Evolutionary conservation across 2,329 filamentous ascomycete species (phyloP).

Genomic region (Cryphonectria radicalis): DNA sequence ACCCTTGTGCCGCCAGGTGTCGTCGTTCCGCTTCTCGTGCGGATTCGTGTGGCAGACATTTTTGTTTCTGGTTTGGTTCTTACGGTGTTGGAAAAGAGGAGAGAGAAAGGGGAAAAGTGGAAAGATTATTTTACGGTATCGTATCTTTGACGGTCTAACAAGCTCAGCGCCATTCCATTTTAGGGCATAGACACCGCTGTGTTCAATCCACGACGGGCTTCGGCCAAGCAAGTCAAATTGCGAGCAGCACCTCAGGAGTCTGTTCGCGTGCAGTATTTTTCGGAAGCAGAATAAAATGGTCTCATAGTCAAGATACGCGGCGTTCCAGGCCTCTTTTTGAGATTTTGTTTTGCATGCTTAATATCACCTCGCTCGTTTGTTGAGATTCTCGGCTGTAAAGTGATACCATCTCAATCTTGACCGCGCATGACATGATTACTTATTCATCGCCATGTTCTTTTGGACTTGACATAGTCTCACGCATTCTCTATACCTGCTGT

Average conservation of each 20-base stretch:
- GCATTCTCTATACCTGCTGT: too few species aligned
- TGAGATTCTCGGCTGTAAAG: background rate
- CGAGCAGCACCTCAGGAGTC: too few species aligned
- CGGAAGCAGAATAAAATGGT: too few species aligned
- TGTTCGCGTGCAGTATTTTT: too few species aligned
- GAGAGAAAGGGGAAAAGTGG: background rate
- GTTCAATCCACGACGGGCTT: background rate
- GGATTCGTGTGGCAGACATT: slow-evolving; percentile 12
- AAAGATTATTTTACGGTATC: background rate
- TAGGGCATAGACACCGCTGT: background rate
- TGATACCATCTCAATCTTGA: background rate
- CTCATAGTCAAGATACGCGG: too few species aligned
- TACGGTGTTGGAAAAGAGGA: background rate
- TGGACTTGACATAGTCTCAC: too few species aligned
- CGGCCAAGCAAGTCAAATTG: background rate
- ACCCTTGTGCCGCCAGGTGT: background rate
- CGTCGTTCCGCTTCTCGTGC: slow-evolving; percentile 3
- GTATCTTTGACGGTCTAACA: background rate
- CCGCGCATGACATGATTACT: too few species aligned
- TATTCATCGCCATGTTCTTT: too few species aligned
- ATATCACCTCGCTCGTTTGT: background rate
- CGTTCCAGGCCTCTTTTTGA: too few species aligned
- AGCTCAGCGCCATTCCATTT: background rate
- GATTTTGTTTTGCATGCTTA: background rate
- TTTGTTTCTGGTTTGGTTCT: background rate